Evolutionary conservation across 306 rosid genomes (phyloP).

Genomic region (Lotus japonicus): DNA sequence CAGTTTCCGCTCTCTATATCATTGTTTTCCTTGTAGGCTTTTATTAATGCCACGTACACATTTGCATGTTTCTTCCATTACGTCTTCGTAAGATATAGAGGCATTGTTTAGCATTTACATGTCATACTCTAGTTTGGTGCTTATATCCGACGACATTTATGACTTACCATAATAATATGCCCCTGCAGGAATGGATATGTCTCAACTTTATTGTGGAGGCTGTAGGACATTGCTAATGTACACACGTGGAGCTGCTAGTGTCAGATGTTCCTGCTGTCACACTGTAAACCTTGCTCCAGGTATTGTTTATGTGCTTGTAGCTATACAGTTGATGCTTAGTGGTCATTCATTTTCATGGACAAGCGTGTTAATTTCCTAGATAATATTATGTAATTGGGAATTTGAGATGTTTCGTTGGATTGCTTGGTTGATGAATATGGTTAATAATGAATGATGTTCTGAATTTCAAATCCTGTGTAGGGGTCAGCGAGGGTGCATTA

Average conservation of each 20-base stretch:
- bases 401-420: conserved; percentile 12
- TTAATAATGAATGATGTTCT: neutral
- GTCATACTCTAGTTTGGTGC: neutral
- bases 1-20: too few species aligned
- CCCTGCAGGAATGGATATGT: conserved; percentile 79
- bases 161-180: neutral
- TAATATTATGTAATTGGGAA: neutral
- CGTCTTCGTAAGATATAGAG: too few species aligned
- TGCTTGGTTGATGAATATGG: neutral
- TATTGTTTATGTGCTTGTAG: conserved; percentile 23
- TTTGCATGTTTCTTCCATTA: too few species aligned
- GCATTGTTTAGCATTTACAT: neutral
- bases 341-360: conserved; percentile 6
- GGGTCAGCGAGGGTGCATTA: too few species aligned
- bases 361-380: neutral
- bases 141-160: neutral
- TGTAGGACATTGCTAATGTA: conserved; percentile 93
- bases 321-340: neutral
- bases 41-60: too few species aligned
- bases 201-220: conserved; percentile 94
- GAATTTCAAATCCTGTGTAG: neutral
- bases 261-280: conserved; percentile 94
- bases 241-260: conserved; percentile 88
- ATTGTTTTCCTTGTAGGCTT: too few species aligned
- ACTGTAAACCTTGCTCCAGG: conserved; percentile 88